Evolutionary conservation across 2,329 filamentous ascomycete genomes (phyloP).

Genomic region (Microcera coccophila): DNA sequence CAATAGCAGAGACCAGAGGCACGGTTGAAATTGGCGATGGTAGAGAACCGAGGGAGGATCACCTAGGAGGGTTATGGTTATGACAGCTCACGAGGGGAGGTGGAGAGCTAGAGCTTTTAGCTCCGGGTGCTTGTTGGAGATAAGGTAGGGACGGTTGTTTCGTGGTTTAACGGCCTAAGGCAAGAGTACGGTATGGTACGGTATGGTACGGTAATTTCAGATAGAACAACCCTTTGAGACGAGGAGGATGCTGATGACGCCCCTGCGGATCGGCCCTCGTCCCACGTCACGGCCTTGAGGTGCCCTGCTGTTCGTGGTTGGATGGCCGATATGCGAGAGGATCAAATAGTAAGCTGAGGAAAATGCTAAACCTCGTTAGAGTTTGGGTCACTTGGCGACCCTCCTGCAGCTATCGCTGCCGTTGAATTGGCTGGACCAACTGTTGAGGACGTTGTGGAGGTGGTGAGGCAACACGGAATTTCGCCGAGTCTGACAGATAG

Average conservation of each 20-base stretch:
- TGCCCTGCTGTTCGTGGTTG: too few species aligned
- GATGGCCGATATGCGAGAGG: too few species aligned
- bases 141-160: not conserved
- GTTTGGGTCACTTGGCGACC: not conserved
- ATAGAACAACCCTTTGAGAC: slow-evolving; percentile 1
- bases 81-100: not conserved
- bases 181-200: not conserved
- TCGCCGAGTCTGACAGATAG: slow-evolving; percentile 5
- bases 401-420: not conserved
- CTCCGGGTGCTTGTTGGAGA: not conserved
- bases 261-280: slow-evolving; percentile 28
- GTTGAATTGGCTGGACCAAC: not conserved
- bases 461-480: slow-evolving; percentile 6
- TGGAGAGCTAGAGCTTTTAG: not conserved
- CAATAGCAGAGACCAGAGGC: not conserved
- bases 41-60: not conserved
- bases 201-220: slow-evolving; percentile 1
- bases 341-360: slow-evolving; percentile 13
- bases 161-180: not conserved
- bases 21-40: not conserved
- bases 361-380: slow-evolving; percentile 12
- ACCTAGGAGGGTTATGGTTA: not conserved
- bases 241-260: slow-evolving; percentile 11
- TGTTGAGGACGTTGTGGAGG: not conserved
- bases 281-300: slow-evolving; percentile 26